A percentile compares a stretch with the other conserved stretches of the same genome.
Conservation (phyloP, 2,329 filamentous ascomycete species). For the Diaporthe nobilis region DNA sequence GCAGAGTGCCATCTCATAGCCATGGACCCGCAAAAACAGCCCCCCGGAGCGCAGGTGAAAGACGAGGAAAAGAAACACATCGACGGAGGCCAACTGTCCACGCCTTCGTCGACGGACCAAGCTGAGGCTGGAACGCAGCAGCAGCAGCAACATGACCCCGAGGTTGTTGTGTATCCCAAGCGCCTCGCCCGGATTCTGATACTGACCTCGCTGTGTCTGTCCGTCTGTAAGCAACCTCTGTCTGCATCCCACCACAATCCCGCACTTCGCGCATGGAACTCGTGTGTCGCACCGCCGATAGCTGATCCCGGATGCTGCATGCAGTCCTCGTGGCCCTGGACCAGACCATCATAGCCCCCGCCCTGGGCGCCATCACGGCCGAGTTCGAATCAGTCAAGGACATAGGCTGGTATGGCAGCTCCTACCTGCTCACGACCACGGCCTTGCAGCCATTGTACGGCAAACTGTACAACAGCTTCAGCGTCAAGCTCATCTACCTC, state of each 20-base stretch:
- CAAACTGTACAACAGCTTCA: conserved; percentile 64
- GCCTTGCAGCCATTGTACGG: conserved; percentile 66
- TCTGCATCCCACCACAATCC: background rate
- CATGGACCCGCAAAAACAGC: background rate
- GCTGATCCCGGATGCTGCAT: background rate
- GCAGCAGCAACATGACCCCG: conserved; percentile 39
- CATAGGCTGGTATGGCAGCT: conserved; percentile 67
- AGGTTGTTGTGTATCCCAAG: conserved; percentile 53
- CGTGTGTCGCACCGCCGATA: background rate
- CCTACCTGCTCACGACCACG: conserved; percentile 64
- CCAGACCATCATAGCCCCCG: conserved; percentile 67
- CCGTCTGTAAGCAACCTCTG: conserved; percentile 47
- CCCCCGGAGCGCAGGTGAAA: background rate
- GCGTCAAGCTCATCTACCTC: conserved; percentile 63
- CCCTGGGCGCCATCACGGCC: conserved; percentile 65
- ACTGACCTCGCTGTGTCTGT: conserved; percentile 59
- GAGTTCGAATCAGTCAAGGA: conserved; percentile 61
- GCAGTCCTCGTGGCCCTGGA: conserved; percentile 65
- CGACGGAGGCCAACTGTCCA: background rate
- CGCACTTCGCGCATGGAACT: background rate
- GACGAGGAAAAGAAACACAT: background rate
- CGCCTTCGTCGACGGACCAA: background rate
- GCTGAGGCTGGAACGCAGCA: background rate
- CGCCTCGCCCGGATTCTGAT: conserved; percentile 58
- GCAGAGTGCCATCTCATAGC: background rate